Evolutionary conservation across 2,329 filamentous ascomycete genomes (phyloP).

Genomic region (Atkinsonella hypoxylon): DNA sequence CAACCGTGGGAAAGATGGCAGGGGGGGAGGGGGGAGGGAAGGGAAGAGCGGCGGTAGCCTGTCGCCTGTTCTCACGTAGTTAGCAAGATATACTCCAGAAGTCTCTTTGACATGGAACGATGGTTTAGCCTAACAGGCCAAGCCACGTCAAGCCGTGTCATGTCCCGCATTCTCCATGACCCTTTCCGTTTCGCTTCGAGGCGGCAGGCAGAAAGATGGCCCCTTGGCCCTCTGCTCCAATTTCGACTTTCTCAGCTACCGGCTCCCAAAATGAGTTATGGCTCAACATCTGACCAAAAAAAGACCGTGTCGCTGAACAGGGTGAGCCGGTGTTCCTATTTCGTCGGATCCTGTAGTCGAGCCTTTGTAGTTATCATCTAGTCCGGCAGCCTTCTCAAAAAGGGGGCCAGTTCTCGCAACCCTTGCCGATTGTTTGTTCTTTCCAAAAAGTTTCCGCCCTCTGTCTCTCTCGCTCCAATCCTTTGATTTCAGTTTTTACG

Average conservation of each 20-base stretch:
- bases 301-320: conserved; percentile 3
- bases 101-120: background rate
- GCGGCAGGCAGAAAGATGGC: conserved; percentile 1
- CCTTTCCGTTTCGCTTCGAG: conserved; percentile 6
- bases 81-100: background rate
- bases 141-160: conserved; percentile 6
- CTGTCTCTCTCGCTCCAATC: no score
- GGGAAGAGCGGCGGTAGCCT: no score
- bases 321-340: conserved; percentile 4
- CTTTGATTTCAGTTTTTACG: no score
- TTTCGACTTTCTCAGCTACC: background rate
- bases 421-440: conserved; percentile 6
- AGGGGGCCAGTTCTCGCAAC: conserved; percentile 5
- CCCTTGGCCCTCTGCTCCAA: conserved; percentile 1
- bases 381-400: conserved; percentile 7
- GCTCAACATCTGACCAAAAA: conserved; percentile 2
- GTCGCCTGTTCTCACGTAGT: background rate
- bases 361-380: conserved; percentile 1
- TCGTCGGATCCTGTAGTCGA: conserved; percentile 1
- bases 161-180: conserved; percentile 3
- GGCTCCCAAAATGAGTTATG: background rate
- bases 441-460: no score
- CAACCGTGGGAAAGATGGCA: no score
- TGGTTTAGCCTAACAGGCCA: background rate
- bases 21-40: no score